Conservation (phyloP, 805 yeast genomes). For the Yamadazyma takamatsuzukensis region DNA sequence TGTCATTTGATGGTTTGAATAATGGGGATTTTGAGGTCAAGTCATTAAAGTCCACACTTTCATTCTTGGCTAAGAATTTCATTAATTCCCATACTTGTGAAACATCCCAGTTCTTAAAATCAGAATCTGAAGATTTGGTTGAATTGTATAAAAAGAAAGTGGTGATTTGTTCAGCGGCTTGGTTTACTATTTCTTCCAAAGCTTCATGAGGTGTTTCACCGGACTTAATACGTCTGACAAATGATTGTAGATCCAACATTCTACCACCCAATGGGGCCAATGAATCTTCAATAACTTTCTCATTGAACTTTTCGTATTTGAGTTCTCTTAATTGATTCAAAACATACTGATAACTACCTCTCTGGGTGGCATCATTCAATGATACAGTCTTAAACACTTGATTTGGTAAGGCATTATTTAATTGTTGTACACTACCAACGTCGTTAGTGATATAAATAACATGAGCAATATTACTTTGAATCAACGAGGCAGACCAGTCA, state of each 20-base stretch:
- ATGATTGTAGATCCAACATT: conserved; percentile 88
- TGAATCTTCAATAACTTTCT: conserved; percentile 45
- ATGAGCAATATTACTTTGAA: conserved; percentile 79
- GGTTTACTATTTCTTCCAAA: conserved; percentile 70
- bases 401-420: conserved; percentile 75
- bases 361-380: conserved; percentile 76
- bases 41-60: conserved; percentile 46
- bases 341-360: conserved; percentile 69
- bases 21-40: conserved; percentile 50
- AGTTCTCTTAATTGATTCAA: conserved; percentile 44
- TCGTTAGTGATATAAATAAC: conserved; percentile 87
- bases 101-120: conserved; percentile 52
- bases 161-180: conserved; percentile 83
- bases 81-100: conserved; percentile 90
- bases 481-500: conserved; percentile 82
- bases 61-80: conserved; percentile 52
- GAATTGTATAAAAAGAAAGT: conserved; percentile 58
- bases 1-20: conserved; percentile 53
- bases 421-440: conserved; percentile 65
- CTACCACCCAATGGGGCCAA: conserved; percentile 88
- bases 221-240: conserved; percentile 78
- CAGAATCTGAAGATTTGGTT: conserved; percentile 14
- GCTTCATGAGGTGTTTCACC: conserved; percentile 86
- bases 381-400: conserved; percentile 76
- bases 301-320: conserved; percentile 11